These are phyloP conservation scores for Geotrichum phurueaensis DNA, from an alignment of 1,139 yeast species.

Conservation along the genomic window DNA sequence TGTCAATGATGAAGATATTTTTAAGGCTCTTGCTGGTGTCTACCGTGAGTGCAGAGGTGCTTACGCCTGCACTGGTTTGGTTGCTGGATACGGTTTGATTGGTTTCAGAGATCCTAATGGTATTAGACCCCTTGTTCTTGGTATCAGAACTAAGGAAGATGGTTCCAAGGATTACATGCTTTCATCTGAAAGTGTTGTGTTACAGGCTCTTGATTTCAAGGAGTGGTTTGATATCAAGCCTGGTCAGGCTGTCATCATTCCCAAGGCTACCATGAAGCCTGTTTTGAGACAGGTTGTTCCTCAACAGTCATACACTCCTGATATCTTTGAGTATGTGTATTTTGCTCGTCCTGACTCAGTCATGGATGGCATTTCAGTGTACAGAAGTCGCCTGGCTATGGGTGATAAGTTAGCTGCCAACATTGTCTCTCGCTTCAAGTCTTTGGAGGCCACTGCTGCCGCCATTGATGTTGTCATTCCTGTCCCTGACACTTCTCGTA, in stretches of 20 bases:
- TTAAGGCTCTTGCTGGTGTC: conserved; percentile 78
- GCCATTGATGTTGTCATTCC: conserved; percentile 93
- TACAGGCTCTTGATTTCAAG: conserved; percentile 85
- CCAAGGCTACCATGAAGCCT: conserved; percentile 62
- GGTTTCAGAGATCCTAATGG: conserved; percentile 98
- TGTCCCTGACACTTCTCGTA: conserved; percentile 95
- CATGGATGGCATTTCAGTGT: conserved; percentile 90
- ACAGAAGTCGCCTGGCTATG: conserved; percentile 89
- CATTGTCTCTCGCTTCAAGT: conserved; percentile 49
- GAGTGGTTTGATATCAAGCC: conserved; percentile 79
- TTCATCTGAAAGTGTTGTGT: conserved; percentile 91
- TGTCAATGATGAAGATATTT: conserved; percentile 84
- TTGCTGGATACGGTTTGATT: conserved; percentile 91
- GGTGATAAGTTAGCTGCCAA: conserved; percentile 81
- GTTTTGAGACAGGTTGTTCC: conserved; percentile 86
- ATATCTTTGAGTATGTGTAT: conserved; percentile 93
- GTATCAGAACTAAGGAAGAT: conserved; percentile 63
- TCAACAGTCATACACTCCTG: conserved; percentile 77
- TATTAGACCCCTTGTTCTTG: conserved; percentile 81
- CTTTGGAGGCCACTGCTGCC: conserved; percentile 42
- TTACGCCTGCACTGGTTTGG: conserved; percentile 89
- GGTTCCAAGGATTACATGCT: conserved; percentile 89
- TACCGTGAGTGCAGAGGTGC: conserved; percentile 84
- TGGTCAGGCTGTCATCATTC: conserved; percentile 94
- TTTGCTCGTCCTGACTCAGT: conserved; percentile 98